Evolutionary conservation across 2,329 filamentous ascomycete species (phyloP).

Genomic region (Trichoderma sp.): DNA sequence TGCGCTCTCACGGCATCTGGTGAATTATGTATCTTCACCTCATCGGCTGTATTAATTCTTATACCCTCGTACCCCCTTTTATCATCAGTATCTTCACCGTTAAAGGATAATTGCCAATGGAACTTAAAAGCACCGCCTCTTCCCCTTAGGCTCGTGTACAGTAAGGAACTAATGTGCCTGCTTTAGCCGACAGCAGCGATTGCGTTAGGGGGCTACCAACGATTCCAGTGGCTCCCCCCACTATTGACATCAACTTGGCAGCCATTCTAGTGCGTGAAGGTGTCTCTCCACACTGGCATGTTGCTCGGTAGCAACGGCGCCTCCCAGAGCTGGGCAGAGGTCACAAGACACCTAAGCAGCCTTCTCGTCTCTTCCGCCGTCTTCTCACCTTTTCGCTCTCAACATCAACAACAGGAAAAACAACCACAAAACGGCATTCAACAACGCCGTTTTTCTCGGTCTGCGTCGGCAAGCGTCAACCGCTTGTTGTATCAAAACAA

Average conservation of each 20-base stretch:
- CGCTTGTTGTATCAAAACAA: background rate
- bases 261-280: background rate
- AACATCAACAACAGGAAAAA: background rate
- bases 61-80: background rate
- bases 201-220: conserved; percentile 7
- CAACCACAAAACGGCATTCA: conserved; percentile 9
- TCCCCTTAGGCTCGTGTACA: background rate
- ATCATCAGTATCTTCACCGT: background rate
- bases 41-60: background rate
- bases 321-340: conserved; percentile 6
- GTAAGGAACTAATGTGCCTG: background rate
- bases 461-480: conserved; percentile 10
- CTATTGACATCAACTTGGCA: background rate
- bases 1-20: background rate
- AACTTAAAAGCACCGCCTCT: background rate
- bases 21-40: background rate
- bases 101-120: background rate
- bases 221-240: conserved; percentile 1
- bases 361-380: background rate
- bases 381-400: background rate
- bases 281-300: conserved; percentile 15
- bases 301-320: conserved; percentile 8
- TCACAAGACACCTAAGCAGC: conserved; percentile 8
- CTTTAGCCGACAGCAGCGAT: conserved; percentile 15
- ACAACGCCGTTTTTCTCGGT: conserved; percentile 6